These are phyloP conservation scores for Thraustotheca clavata DNA, from an alignment of 352 stramenopile genomes.

Conservation along the genomic window DNA sequence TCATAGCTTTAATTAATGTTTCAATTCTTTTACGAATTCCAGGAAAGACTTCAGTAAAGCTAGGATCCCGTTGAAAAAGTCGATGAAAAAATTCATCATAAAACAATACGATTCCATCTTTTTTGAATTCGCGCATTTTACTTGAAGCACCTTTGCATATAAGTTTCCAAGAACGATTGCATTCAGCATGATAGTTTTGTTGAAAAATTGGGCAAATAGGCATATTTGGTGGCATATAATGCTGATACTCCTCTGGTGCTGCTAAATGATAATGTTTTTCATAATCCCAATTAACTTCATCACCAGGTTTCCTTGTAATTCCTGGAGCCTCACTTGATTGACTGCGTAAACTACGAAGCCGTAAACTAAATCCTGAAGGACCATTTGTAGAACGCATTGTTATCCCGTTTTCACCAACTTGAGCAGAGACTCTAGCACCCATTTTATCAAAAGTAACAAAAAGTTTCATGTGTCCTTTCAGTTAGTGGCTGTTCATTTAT, in stretches of 20 bases:
- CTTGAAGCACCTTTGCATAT: conserved; percentile 7
- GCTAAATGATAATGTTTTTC: background rate
- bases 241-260: conserved; percentile 1
- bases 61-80: conserved; percentile 10
- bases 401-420: no score
- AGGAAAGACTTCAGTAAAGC: conserved; percentile 16
- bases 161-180: conserved; percentile 13
- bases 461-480: background rate
- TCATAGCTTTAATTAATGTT: conserved; percentile 14
- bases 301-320: no score
- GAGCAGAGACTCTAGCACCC: no score
- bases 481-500: background rate
- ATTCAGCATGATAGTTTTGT: conserved; percentile 3
- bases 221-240: conserved; percentile 18
- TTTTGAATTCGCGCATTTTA: conserved; percentile 13
- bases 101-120: conserved; percentile 16
- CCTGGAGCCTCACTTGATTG: no score
- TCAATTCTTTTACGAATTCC: conserved; percentile 16
- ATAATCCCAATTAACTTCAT: background rate
- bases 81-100: conserved; percentile 19
- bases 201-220: conserved; percentile 13
- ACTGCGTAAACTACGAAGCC: no score
- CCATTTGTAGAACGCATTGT: no score
- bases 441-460: no score
- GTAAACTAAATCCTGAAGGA: no score